Base-by-base conservation (phyloP, 192 early-diverging fungal species). In the Obelidium mucronatum region DNA sequence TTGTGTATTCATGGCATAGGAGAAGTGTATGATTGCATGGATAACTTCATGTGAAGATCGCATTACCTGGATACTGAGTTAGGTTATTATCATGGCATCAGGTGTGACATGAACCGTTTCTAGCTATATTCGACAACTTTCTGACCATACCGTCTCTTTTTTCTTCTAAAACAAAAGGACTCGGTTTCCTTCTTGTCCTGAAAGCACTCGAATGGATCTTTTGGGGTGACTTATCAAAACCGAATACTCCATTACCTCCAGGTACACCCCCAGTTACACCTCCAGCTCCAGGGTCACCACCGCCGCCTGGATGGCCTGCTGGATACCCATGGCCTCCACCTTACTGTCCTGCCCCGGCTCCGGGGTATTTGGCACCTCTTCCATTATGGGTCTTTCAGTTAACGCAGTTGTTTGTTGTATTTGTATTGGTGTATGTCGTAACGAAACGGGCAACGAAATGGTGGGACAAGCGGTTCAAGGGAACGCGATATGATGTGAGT, bases 161-260 rank as follows among this genome's bases (percentile, higher is more conserved):
- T n/a, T n/a, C n/a, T n/a, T n/a, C n/a, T n/a, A n/a, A n/a, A n/a
- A n/a, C n/a, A n/a, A n/a, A n/a, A n/a, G n/a, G n/a, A n/a, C 56
- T 59, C 56, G 56, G 17, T 51, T 59, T 59, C 56, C 56, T 59
- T 59, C 56, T 59, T 30, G 13, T 59, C 13, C 56, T 59, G 17
- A 26, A 24, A 30, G 6, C 28, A 6, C 11, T 64, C 24, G 61
- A 64, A 35, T 39, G 61, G 34, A 33, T 64, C 15, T 33, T 64
- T 4, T 64, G n/a, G 24, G 31, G 13, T 30, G 17, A 13, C 17
- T 13, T 6, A 59, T 8, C 56, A 26, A 59, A 24, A 4, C 34
- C 61, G 17, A 6, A 19, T 37, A 35, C 61, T 8, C 11, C 61
- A 64, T 0, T 35, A 33, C 24, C 61, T 13, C 61, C 61, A 6